Percentiles rank a stretch among this genome's conserved stretches.
Conservation (phyloP, 148 eudicot genomes). For the Bassia scoparia region DNA sequence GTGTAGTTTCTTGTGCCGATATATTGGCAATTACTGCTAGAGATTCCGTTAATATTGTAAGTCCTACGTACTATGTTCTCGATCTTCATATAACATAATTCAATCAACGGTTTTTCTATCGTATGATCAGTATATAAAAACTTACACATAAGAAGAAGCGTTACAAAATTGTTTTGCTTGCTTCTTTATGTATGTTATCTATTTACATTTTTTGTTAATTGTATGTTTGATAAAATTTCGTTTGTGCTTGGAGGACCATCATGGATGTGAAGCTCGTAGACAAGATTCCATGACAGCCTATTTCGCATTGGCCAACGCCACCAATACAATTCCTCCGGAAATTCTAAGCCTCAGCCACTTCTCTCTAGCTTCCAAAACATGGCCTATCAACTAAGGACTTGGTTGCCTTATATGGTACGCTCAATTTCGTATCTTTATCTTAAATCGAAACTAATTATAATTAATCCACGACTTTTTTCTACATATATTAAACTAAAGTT, state of each 20-base stretch:
- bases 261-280: constrained; percentile 43
- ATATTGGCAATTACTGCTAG: constrained; percentile 53
- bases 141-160: too few relatives aligned
- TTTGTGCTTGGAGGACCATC: constrained; percentile 52
- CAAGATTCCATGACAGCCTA: constrained; percentile 37
- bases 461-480: too few relatives aligned
- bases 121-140: too few relatives aligned
- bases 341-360: constrained; percentile 36
- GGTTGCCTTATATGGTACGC: constrained; percentile 51
- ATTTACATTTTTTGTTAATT: too few relatives aligned
- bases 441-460: too few relatives aligned
- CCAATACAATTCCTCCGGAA: constrained; percentile 36
- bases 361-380: constrained; percentile 32
- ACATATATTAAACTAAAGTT: too few relatives aligned
- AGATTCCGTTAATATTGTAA: constrained; percentile 52
- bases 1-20: constrained; percentile 64
- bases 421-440: not conserved
- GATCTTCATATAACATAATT: not conserved
- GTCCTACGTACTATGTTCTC: not conserved
- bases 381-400: constrained; percentile 46
- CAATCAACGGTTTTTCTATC: too few relatives aligned
- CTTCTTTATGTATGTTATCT: too few relatives aligned
- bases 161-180: too few relatives aligned
- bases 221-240: not conserved
- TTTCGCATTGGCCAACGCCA: constrained; percentile 31